Evolutionary conservation across 148 eudicot species (phyloP).

Genomic region (Dianthus caryophyllus): DNA sequence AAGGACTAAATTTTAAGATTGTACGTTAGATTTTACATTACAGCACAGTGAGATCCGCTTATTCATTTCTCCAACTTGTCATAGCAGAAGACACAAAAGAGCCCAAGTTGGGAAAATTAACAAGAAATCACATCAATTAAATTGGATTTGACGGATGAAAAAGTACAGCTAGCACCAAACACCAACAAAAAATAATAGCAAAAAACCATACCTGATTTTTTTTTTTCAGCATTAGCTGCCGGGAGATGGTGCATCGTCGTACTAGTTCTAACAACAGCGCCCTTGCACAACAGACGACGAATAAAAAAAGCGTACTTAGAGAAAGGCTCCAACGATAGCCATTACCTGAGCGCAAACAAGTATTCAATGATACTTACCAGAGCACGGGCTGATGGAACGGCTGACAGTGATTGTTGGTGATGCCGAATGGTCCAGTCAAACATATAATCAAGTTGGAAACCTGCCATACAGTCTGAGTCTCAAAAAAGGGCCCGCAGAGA

Average conservation of each 20-base stretch:
- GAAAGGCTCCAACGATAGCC: not conserved
- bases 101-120: not conserved
- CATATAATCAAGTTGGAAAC: slow-evolving; percentile 94
- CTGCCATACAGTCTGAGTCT: slow-evolving; percentile 32
- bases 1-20: no score
- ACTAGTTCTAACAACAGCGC: slow-evolving; percentile 62
- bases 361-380: slow-evolving; percentile 42
- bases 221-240: slow-evolving; percentile 50
- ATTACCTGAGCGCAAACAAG: not conserved
- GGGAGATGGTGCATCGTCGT: slow-evolving; percentile 63
- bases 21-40: no score
- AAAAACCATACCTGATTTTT: slow-evolving; percentile 41
- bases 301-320: not conserved
- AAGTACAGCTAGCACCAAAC: not conserved
- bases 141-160: not conserved
- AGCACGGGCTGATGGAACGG: slow-evolving; percentile 59
- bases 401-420: slow-evolving; percentile 87
- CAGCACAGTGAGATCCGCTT: not conserved
- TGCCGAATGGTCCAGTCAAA: slow-evolving; percentile 97
- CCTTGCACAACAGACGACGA: slow-evolving; percentile 36
- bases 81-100: not conserved
- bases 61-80: not conserved
- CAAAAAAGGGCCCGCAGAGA: not conserved
- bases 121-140: not conserved
- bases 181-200: not conserved